A percentile compares a stretch with the other conserved stretches of the same genome.
phyloP scores from a whole-genome alignment of 2,329 filamentous ascomycete genomes.

The Beauveria sp. region DNA sequence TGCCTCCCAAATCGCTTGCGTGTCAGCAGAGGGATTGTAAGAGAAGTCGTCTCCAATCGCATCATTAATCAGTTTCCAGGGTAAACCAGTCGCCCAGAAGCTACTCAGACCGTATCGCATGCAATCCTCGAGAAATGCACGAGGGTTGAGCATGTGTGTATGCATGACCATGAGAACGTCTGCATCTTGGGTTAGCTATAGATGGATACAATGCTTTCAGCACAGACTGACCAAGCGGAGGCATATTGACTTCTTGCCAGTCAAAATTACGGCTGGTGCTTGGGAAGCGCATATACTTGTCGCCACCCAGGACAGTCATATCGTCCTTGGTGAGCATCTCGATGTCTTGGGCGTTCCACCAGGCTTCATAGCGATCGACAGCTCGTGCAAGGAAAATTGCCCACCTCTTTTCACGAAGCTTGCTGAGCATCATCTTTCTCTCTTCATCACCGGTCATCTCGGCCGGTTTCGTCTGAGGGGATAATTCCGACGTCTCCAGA shows the following conservation, averaged over 20 bases:
- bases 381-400: constrained; percentile 60
- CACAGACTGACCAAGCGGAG: constrained; percentile 47
- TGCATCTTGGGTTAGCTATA: constrained; percentile 15
- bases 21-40: constrained; percentile 40
- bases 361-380: constrained; percentile 58
- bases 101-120: constrained; percentile 47
- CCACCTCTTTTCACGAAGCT: constrained; percentile 66
- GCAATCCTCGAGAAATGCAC: constrained; percentile 66
- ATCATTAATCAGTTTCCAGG: constrained; percentile 52
- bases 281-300: constrained; percentile 28
- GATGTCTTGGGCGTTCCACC: constrained; percentile 44
- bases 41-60: constrained; percentile 53
- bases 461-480: not conserved
- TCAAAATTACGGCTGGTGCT: constrained; percentile 25
- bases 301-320: constrained; percentile 21
- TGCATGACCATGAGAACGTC: constrained; percentile 79
- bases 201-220: not conserved
- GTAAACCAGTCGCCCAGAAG: constrained; percentile 56
- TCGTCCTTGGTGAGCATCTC: constrained; percentile 26
- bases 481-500: not conserved
- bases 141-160: constrained; percentile 69
- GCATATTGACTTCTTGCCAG: constrained; percentile 32
- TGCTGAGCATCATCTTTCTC: constrained; percentile 30
- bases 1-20: constrained; percentile 38
- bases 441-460: constrained; percentile 25